Percentiles rank a stretch among this genome's conserved stretches.
Evolutionary conservation across 2,329 filamentous ascomycete genomes (phyloP).

Genomic region (Clarireedia monteithiana): DNA sequence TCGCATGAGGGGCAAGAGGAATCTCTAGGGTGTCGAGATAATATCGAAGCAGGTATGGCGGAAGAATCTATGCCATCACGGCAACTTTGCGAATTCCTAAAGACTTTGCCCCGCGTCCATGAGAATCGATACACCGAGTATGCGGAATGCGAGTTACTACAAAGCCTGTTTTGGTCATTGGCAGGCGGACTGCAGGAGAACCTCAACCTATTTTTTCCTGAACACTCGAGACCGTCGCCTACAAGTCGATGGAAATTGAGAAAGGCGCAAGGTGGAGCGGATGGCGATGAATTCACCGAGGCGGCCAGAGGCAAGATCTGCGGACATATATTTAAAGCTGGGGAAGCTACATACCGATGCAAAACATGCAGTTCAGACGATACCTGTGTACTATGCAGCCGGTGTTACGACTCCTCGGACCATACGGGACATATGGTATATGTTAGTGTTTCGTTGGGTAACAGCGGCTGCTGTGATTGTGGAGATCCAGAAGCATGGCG

Average conservation of each 20-base stretch:
- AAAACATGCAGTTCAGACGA: slow-evolving; percentile 92
- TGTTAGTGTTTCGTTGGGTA: slow-evolving; percentile 79
- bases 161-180: slow-evolving; percentile 80
- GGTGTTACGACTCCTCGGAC: slow-evolving; percentile 92
- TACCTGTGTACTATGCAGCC: slow-evolving; percentile 88
- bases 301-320: slow-evolving; percentile 88
- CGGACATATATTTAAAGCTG: slow-evolving; percentile 92
- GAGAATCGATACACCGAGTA: slow-evolving; percentile 67
- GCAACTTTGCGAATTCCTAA: slow-evolving; percentile 76
- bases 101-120: slow-evolving; percentile 66
- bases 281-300: slow-evolving; percentile 91
- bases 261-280: slow-evolving; percentile 83
- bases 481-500: slow-evolving; percentile 94
- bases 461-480: slow-evolving; percentile 95
- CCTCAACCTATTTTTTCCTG: slow-evolving; percentile 73
- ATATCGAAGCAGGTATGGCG: not conserved
- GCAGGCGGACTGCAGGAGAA: slow-evolving; percentile 68
- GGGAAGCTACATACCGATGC: slow-evolving; percentile 90
- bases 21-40: not conserved
- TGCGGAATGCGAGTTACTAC: slow-evolving; percentile 65
- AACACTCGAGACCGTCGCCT: slow-evolving; percentile 49
- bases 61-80: slow-evolving; percentile 39
- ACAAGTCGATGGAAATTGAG: slow-evolving; percentile 63
- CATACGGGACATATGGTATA: slow-evolving; percentile 89
- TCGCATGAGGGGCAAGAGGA: not conserved